phyloP scores from a whole-genome alignment of 805 yeast genomes.

The Pichia scutulata region DNA sequence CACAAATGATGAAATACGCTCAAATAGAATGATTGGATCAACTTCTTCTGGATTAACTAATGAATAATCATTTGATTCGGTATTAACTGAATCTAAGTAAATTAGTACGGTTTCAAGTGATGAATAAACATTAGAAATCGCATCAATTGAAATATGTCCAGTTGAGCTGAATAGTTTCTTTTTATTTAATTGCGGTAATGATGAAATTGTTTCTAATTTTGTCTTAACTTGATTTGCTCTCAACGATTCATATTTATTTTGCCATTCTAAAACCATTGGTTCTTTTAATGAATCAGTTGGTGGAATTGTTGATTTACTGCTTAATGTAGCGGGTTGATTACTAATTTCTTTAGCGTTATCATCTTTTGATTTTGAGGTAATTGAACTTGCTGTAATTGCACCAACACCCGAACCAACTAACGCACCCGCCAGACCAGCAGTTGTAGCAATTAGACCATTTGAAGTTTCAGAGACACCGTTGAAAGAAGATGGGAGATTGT shows the following conservation, averaged over 20 bases:
- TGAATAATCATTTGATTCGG: constrained; percentile 9
- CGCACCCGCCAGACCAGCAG: background rate
- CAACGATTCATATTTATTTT: constrained; percentile 41
- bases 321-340: background rate
- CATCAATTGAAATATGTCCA: constrained; percentile 41
- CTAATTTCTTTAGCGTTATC: background rate
- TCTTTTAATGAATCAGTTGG: background rate
- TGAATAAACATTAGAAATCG: constrained; percentile 40
- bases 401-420: background rate
- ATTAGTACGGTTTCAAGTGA: constrained; percentile 39
- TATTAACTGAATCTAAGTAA: constrained; percentile 13
- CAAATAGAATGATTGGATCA: constrained; percentile 36
- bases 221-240: constrained; percentile 23
- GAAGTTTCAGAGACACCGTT: background rate
- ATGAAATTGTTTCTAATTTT: constrained; percentile 4
- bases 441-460: background rate
- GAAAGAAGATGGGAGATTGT: background rate
- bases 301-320: background rate
- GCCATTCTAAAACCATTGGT: constrained; percentile 37
- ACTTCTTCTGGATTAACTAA: constrained; percentile 2
- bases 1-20: constrained; percentile 43
- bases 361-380: background rate
- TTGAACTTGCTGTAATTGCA: background rate
- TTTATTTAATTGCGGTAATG: background rate
- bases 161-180: constrained; percentile 11